phyloP scores from a whole-genome alignment of 371 early-diverging fungal species.

The Rhizopus delemar region DNA sequence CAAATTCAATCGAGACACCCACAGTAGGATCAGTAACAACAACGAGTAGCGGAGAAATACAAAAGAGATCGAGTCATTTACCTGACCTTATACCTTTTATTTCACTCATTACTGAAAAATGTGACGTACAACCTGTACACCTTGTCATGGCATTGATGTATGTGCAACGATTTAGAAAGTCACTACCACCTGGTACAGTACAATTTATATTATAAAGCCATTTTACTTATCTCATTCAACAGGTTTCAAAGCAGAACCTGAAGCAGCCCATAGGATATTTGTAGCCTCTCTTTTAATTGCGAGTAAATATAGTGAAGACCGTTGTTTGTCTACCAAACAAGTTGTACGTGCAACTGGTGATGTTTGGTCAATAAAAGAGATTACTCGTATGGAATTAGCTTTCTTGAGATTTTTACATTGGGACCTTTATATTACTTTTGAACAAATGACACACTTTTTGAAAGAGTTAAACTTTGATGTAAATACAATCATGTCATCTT shows the following conservation, averaged over 20 bases:
- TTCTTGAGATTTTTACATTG: constrained; percentile 50
- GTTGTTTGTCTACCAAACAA: constrained; percentile 44
- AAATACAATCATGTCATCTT: constrained; percentile 20
- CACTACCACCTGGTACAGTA: constrained; percentile 24
- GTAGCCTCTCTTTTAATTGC: constrained; percentile 50
- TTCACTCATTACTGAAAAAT: constrained; percentile 49
- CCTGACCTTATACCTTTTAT: constrained; percentile 53
- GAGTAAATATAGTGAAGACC: constrained; percentile 51
- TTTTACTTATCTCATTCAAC: constrained; percentile 8
- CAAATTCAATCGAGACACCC: constrained; percentile 5
- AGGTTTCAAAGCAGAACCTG: constrained; percentile 49
- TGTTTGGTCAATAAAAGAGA: constrained; percentile 56
- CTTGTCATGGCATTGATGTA: constrained; percentile 53
- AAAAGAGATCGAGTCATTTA: constrained; percentile 34
- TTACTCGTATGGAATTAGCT: constrained; percentile 53
- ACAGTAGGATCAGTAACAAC: constrained; percentile 2
- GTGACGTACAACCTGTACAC: constrained; percentile 44
- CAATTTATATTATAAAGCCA: too few relatives aligned
- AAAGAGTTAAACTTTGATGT: constrained; percentile 31
- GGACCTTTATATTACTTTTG: constrained; percentile 43
- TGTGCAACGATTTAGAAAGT: constrained; percentile 46
- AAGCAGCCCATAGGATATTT: constrained; percentile 56
- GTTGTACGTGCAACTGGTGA: constrained; percentile 53
- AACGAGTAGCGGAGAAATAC: constrained; percentile 8
- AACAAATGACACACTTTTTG: constrained; percentile 41